Base-by-base conservation (phyloP, 1,284 basidiomycete species). In the Trichosporon sp. region DNA sequence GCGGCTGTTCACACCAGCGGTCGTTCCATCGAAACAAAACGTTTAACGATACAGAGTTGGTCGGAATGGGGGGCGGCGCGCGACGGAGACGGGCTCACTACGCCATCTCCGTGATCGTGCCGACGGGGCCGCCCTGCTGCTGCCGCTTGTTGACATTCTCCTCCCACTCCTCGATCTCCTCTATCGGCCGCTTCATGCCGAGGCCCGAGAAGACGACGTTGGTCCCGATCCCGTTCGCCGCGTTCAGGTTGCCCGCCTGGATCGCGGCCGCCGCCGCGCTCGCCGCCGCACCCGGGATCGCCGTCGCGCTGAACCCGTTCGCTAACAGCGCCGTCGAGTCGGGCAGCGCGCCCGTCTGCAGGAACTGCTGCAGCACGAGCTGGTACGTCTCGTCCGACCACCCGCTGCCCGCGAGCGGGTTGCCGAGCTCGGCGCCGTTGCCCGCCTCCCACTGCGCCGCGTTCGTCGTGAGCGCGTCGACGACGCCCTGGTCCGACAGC, bases 401-500 rank as follows among this genome's bases (percentile, higher is more conserved):
- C 0, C 81, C 81, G 65, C 76, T 80, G 23, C 77, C 80, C 0
- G 79, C 79, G 23, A 83, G 68, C 5, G 81, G 80, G 69, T 83
- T 83, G 31, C 75, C 66, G 64, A 78, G 63, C 18, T 67, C 67
- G 31, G 75, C 70, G 31, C 68, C 68, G 44, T 73, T 68, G 23
- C 47, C 68, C 8, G 56, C 47, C 21, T 66, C 65, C 68, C 74
- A 74, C 58, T 69, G 71, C 25, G 77, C 74, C 13, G 80, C 80
- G 23, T 74, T 74, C 3, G 76, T 74, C 35, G 75, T 69, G 34
- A 83, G 66, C 18, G 81, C 83, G 47, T 84, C 80, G 27, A 89
- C 86, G 75, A 92, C 87, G 2, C 85, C 82, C 65, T 83, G 78
- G 75, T 91, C 90, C 13, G 88, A 88, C 23, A 90, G 83, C 2